Evolutionary conservation across 208 protist species (phyloP).

Genomic region (Strigomonas culicis): DNA sequence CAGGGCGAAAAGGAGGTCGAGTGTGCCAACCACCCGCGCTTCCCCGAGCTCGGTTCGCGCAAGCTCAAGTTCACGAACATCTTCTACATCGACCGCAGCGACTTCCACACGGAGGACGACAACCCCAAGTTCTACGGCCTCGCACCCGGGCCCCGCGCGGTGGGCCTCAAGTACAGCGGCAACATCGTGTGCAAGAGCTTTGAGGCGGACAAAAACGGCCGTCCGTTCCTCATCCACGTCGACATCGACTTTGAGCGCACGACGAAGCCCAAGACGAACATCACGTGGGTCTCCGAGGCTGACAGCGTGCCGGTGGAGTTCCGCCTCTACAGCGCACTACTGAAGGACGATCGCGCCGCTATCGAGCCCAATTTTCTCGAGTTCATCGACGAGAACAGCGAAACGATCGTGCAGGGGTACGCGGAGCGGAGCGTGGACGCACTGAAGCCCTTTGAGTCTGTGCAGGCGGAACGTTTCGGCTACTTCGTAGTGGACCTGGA

Average conservation of each 20-base stretch:
- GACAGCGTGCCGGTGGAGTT: constrained; percentile 69
- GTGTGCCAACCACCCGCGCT: constrained; percentile 94
- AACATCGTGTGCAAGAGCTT: constrained; percentile 84
- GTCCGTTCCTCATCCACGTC: constrained; percentile 68
- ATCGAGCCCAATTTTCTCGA: constrained; percentile 84
- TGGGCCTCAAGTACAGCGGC: constrained; percentile 87
- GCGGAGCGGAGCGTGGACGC: constrained; percentile 54
- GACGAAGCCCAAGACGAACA: constrained; percentile 90
- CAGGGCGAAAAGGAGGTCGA: constrained; percentile 77
- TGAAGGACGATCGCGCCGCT: constrained; percentile 85
- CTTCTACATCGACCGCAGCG: constrained; percentile 97
- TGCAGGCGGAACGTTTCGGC: constrained; percentile 90
- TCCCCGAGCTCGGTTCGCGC: constrained; percentile 75
- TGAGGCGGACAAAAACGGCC: constrained; percentile 65
- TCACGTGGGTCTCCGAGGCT: constrained; percentile 82
- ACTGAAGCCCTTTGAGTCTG: constrained; percentile 61
- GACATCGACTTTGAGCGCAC: constrained; percentile 84
- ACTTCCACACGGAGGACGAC: constrained; percentile 92
- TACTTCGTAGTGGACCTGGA: constrained; percentile 91
- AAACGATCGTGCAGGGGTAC: constrained; percentile 58
- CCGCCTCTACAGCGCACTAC: constrained; percentile 71
- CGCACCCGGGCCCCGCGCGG: constrained; percentile 68
- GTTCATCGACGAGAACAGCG: constrained; percentile 85
- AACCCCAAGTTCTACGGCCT: constrained; percentile 88
- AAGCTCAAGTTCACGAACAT: constrained; percentile 83